Percentiles rank a stretch among this genome's conserved stretches.
phyloP scores from a whole-genome alignment of 805 yeast species.

The Vanderwaltozyma verrucispora region DNA sequence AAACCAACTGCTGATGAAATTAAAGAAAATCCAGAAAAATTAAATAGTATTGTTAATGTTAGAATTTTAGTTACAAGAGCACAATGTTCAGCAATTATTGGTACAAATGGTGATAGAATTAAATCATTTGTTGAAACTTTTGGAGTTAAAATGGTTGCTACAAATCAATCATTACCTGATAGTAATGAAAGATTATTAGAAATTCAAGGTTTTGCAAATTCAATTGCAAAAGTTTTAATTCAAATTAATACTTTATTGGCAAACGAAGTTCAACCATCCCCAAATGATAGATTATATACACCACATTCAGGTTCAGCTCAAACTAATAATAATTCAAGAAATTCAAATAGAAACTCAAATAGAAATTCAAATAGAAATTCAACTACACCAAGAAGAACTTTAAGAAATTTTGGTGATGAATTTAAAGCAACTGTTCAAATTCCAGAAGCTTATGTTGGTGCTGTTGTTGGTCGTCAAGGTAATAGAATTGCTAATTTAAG shows the following conservation, averaged over 20 bases:
- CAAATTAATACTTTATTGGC: slow-evolving; percentile 32
- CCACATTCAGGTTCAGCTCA: slow-evolving; percentile 32
- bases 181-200: slow-evolving; percentile 83
- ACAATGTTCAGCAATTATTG: slow-evolving; percentile 84
- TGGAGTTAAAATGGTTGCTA: slow-evolving; percentile 74
- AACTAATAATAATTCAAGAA: slow-evolving; percentile 19
- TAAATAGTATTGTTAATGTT: slow-evolving; percentile 29
- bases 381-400: slow-evolving; percentile 2
- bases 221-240: slow-evolving; percentile 53
- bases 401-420: slow-evolving; percentile 4
- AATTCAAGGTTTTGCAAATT: slow-evolving; percentile 65
- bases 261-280: slow-evolving; percentile 16
- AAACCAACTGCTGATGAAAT: slow-evolving; percentile 23
- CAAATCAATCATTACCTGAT: slow-evolving; percentile 70
- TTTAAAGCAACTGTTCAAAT: slow-evolving; percentile 29
- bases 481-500: slow-evolving; percentile 79
- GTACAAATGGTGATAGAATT: slow-evolving; percentile 71
- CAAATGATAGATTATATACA: slow-evolving; percentile 39
- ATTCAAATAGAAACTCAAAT: not conserved
- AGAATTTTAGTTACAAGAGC: slow-evolving; percentile 71
- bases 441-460: slow-evolving; percentile 80
- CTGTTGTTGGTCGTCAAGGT: slow-evolving; percentile 80
- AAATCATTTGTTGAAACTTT: slow-evolving; percentile 52
- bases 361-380: not conserved
- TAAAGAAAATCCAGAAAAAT: slow-evolving; percentile 15